Conservation (phyloP, 176 grass and related monocot species). For the Zea mays region Zm-B73-REFERENCE-NAM-5.0 NC_050104.1:137000001-137000500, state of each 20-base stretch:
- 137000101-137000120: background rate
- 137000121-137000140: constrained; percentile 9
- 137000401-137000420: constrained; percentile 25
- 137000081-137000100: background rate
- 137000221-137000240: background rate
- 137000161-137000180: background rate
- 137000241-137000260: background rate
- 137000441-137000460: background rate
- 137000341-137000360: constrained; percentile 83
- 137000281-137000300: constrained; percentile 70
- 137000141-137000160: background rate
- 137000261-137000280: constrained; percentile 31
- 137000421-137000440: constrained; percentile 15
- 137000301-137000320: constrained; percentile 82
- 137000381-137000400: constrained; percentile 23
- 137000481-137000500: constrained; percentile 63
- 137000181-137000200: background rate
- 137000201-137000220: background rate
- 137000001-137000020: background rate
- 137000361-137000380: constrained; percentile 90
- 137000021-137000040: background rate
- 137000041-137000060: background rate
- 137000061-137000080: background rate
- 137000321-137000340: constrained; percentile 83
- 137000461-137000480: constrained; percentile 80